These are phyloP conservation scores for Flaveria ramosissima DNA, from an alignment of 129 eudicot genomes.

Conservation along the genomic window DNA sequence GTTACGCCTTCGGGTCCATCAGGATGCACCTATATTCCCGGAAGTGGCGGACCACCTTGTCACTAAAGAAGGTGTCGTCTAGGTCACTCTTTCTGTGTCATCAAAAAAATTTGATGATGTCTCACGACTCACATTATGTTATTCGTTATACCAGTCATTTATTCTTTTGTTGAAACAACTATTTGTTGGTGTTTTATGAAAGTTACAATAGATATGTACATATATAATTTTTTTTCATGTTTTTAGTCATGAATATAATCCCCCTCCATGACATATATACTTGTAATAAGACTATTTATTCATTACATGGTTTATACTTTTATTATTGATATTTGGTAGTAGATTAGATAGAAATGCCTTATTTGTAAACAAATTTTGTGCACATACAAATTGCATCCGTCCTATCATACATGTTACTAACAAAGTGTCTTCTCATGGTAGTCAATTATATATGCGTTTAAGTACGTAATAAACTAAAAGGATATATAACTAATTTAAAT, in stretches of 20 bases:
- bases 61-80: conserved; percentile 25
- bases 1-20: conserved; percentile 66
- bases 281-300: neutral
- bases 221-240: neutral
- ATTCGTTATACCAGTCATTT: neutral
- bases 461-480: no score
- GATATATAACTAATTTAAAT: no score
- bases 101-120: neutral
- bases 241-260: no score
- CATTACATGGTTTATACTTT: neutral
- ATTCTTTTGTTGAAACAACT: conserved; percentile 9
- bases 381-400: neutral
- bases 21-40: conserved; percentile 63
- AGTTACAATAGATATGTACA: conserved; percentile 16
- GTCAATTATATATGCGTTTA: no score
- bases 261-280: neutral
- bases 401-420: no score
- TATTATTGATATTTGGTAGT: conserved; percentile 2
- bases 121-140: neutral
- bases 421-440: no score
- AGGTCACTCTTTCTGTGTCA: conserved; percentile 6
- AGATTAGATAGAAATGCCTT: neutral
- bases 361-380: neutral
- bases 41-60: conserved; percentile 42
- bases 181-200: conserved; percentile 1